phyloP scores from a whole-genome alignment of 1,284 basidiomycete genomes.

The Xerocomus nothofagi region DNA sequence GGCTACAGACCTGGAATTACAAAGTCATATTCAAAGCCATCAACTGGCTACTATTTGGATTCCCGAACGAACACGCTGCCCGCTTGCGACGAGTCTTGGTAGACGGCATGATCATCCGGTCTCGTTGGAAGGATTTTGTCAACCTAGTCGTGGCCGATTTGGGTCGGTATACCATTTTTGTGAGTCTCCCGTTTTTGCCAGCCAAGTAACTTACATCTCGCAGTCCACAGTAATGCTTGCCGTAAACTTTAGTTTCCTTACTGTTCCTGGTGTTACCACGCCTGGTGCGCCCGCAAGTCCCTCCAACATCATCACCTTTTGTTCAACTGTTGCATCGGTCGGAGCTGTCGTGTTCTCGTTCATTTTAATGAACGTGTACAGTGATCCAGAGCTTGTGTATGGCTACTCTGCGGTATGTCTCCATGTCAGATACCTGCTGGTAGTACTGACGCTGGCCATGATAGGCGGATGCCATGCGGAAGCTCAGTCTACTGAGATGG shows the following conservation, averaged over 20 bases:
- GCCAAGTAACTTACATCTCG: not conserved
- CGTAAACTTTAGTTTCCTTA: slow-evolving; percentile 22
- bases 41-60: slow-evolving; percentile 18
- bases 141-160: slow-evolving; percentile 48
- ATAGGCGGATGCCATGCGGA: slow-evolving; percentile 12
- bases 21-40: not conserved
- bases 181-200: slow-evolving; percentile 28
- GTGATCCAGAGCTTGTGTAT: slow-evolving; percentile 8
- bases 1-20: slow-evolving; percentile 10
- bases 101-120: slow-evolving; percentile 22
- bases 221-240: slow-evolving; percentile 28
- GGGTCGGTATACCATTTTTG: slow-evolving; percentile 50
- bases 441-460: not conserved
- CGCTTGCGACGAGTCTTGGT: slow-evolving; percentile 25
- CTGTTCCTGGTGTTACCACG: slow-evolving; percentile 11
- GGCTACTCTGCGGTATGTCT: slow-evolving; percentile 14
- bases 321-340: slow-evolving; percentile 12
- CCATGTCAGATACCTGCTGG: not conserved
- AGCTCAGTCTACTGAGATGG: slow-evolving; percentile 1
- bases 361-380: slow-evolving; percentile 19
- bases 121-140: slow-evolving; percentile 38
- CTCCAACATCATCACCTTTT: slow-evolving; percentile 15
- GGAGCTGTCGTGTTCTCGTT: slow-evolving; percentile 23
- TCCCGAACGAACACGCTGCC: slow-evolving; percentile 11
- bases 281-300: not conserved